Evolutionary conservation across 495 filamentous ascomycete genomes (phyloP), one percentile per base, ranked within the genome.

Genomic region (Aspergillus asperescens): DNA sequence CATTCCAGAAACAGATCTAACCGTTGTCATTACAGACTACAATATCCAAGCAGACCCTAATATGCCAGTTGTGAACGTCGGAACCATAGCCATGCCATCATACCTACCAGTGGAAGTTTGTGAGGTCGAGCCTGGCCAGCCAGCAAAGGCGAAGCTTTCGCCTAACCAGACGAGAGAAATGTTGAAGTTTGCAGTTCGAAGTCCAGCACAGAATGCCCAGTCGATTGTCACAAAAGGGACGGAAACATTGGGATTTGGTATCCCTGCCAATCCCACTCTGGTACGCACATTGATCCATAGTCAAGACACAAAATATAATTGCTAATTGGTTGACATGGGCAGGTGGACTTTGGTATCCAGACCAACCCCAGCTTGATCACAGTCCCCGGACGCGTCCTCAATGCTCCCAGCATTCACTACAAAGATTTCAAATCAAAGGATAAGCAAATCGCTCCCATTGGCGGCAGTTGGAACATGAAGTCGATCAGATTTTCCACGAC

Each of bases 81-180:
- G 87, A 5, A 82, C 65, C 15, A 60, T 46, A 1, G 63, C 71
- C 0, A 77, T 74, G 19, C 84, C 88, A 0, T 71, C 70, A 18
- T 92, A 86, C 56, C 58, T 89, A 39, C 82, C 88, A 0, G 75
- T 81, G 1, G 87, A 94, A 55, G 66, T 84, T 5, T 83, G 84
- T 58, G 59, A 59, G 2, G 77, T 94, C 7, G 55, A 83, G 4
- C 77, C 81, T 7, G 89, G 88, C 0, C 88, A 96, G 61, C 57
- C 78, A 8, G 63, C 83, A 12, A 56, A 62, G 10, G 12, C 49
- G 8, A 81, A 82, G 62, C 73, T 89, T 19, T 64, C 59, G 12
- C 65, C 73, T 0, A 62, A 69, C 2, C 87, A 89, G 57, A 85
- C 82, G 0, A 63, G 72, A 0, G 44, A 64, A 0, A 92, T 92